These are phyloP conservation scores for Chlorella sorokiniana DNA, from an alignment of 139 green algal species.

Conservation along the genomic window DNA sequence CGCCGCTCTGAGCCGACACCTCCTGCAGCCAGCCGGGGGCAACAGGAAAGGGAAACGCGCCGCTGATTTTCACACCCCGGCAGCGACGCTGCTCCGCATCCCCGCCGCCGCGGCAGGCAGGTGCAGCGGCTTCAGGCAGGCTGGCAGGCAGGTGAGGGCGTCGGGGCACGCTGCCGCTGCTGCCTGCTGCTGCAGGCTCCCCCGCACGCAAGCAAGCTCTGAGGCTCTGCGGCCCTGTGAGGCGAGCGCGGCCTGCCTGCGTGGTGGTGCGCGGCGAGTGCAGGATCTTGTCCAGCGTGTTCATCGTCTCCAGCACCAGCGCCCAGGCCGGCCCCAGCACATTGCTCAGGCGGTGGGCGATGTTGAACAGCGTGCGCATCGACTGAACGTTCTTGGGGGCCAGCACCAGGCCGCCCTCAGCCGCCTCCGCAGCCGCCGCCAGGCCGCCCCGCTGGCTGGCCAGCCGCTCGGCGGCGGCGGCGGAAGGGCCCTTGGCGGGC, in stretches of 20 bases:
- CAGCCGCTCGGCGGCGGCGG: background rate
- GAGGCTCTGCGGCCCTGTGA: too few relatives aligned
- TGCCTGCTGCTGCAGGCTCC: too few relatives aligned
- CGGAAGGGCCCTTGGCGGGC: background rate
- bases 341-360: slow-evolving; percentile 68
- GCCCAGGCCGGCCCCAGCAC: slow-evolving; percentile 68
- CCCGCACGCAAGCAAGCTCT: too few relatives aligned
- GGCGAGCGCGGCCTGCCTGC: slow-evolving; percentile 34
- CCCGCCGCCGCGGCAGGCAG: too few relatives aligned
- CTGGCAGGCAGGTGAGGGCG: too few relatives aligned
- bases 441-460: slow-evolving; percentile 4
- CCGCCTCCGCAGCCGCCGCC: background rate
- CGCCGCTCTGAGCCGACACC: slow-evolving; percentile 32
- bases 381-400: slow-evolving; percentile 80
- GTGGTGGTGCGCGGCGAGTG: slow-evolving; percentile 72
- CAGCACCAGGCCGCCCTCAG: slow-evolving; percentile 49
- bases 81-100: too few relatives aligned
- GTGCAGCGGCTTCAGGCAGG: too few relatives aligned
- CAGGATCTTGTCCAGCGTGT: slow-evolving; percentile 78
- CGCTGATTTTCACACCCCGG: too few relatives aligned
- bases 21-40: slow-evolving; percentile 36
- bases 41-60: too few relatives aligned
- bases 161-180: too few relatives aligned
- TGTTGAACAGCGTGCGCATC: slow-evolving; percentile 86
- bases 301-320: slow-evolving; percentile 74